These are phyloP conservation scores for Globisporangium cederbergense DNA, from an alignment of 352 stramenopile genomes.

Conservation along the genomic window DNA sequence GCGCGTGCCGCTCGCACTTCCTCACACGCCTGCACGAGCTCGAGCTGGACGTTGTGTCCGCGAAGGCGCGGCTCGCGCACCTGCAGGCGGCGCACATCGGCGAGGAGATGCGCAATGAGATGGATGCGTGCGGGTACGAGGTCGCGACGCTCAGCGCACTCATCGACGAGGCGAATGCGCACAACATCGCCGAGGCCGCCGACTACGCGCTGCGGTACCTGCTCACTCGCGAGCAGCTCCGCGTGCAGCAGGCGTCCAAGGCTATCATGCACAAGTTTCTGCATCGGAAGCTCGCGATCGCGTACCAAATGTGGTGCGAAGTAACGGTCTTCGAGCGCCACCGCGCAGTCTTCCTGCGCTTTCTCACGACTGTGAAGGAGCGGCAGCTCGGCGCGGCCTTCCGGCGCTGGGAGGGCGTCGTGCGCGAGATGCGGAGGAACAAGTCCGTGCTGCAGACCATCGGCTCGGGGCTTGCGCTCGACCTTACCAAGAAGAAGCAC, in stretches of 20 bases:
- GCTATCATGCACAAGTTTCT: conserved; percentile 45
- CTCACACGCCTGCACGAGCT: conserved; percentile 43
- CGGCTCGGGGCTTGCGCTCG: conserved; percentile 48
- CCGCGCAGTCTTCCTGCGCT: conserved; percentile 35
- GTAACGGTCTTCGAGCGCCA: conserved; percentile 44
- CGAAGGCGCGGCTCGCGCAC: conserved; percentile 27
- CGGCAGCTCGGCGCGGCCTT: conserved; percentile 56
- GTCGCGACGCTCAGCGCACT: conserved; percentile 35
- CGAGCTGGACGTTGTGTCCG: conserved; percentile 33
- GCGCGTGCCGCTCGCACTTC: conserved; percentile 39
- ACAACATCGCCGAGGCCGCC: conserved; percentile 48
- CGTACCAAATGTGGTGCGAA: conserved; percentile 43
- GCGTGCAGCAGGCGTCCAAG: conserved; percentile 45
- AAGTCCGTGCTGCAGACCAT: conserved; percentile 37
- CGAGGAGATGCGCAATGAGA: conserved; percentile 67
- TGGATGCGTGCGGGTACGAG: conserved; percentile 47
- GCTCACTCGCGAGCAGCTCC: conserved; percentile 44
- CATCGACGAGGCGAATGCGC: conserved; percentile 33
- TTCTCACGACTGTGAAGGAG: conserved; percentile 40
- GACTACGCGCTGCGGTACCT: conserved; percentile 68
- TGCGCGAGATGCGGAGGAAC: conserved; percentile 42
- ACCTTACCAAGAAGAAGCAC: conserved; percentile 60
- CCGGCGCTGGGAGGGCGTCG: conserved; percentile 46
- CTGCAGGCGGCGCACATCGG: conserved; percentile 49
- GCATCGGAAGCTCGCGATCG: conserved; percentile 31